Evolutionary conservation across 1,284 basidiomycete species (phyloP), one percentile per base, ranked within the genome.

Genomic region (Puccinia triticina): DNA sequence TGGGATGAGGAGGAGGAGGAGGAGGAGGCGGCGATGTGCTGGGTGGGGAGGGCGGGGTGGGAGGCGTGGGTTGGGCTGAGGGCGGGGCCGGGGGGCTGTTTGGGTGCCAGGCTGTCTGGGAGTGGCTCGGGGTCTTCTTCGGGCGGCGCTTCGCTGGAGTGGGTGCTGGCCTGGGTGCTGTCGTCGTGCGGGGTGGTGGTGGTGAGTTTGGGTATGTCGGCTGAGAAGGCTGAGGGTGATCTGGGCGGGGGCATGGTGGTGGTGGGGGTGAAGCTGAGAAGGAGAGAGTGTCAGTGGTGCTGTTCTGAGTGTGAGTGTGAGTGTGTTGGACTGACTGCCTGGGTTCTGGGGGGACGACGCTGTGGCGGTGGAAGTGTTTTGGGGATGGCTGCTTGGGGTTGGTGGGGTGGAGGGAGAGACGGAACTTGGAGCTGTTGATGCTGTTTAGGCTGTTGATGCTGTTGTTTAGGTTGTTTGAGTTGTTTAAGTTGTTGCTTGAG

Each of bases 331-430:
- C 79, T 26, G 55, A 82, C 79, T 74, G 40, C 46, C 29, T 74
- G 23, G 40, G 34, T 50, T 82, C 79, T 21, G 78, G 69, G 48
- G 79, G 72, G 48, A 75, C 29, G n/a, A 82, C 72, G 23, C 71
- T 82, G 46, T 74, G 59, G 21, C 59, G 37, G 43, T 66, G 72
- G 37, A 74, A 64, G 40, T 50, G 57, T 23, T 53, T 61, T 50
- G 40, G n/a, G 23, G 55, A 43, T 14, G 57, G 46, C 21, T 67
- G 72, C 23, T 57, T 72, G 16, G 69, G 26, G 4, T n/a, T n/a
- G 4, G 79, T 82, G 55, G 59, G 76, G 21, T 82, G 79, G 50
- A 53, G 71, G 32, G 57, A 71, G 48, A 32, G 59, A 57, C 71
- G 53, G 34, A 74, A 66, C 40, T 71, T 74, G 46, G 23, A 43